phyloP scores from a whole-genome alignment of 192 early-diverging fungal species.

The Coemansia sp. region DNA sequence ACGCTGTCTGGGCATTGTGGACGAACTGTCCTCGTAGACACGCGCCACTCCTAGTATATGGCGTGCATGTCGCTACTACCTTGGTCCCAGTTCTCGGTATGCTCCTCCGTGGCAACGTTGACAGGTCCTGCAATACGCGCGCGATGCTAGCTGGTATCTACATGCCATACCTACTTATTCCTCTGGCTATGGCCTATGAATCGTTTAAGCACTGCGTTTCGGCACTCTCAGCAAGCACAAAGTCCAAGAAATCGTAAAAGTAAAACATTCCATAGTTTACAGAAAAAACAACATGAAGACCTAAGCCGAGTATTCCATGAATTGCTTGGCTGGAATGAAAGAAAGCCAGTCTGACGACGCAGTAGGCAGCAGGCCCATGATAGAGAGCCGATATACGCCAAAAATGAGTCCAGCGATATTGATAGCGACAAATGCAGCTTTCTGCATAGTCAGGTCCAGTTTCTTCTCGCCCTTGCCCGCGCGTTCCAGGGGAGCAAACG shows the following conservation, averaged over 20 bases:
- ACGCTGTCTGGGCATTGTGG: conserved; percentile 62
- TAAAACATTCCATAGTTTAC: not conserved
- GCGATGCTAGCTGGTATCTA: conserved; percentile 61
- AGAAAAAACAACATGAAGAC: not conserved
- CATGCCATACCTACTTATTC: conserved; percentile 70
- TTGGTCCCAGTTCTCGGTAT: conserved; percentile 63
- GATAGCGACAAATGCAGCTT: conserved; percentile 81
- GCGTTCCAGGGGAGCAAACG: conserved; percentile 79
- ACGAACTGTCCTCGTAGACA: conserved; percentile 34
- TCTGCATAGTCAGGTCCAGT: conserved; percentile 71
- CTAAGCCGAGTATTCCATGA: conserved; percentile 39
- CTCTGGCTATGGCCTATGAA: conserved; percentile 59
- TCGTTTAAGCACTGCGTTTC: conserved; percentile 34
- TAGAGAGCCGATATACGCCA: conserved; percentile 88
- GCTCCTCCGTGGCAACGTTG: conserved; percentile 57
- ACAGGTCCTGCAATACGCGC: conserved; percentile 49
- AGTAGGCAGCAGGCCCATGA: conserved; percentile 97
- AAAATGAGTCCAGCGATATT: conserved; percentile 81
- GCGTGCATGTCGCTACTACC: conserved; percentile 76
- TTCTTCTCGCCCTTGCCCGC: conserved; percentile 47
- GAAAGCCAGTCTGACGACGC: conserved; percentile 94
- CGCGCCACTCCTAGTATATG: conserved; percentile 65
- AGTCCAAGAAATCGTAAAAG: conserved; percentile 14
- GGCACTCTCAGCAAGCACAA: conserved; percentile 1
- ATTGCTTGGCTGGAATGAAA: conserved; percentile 76